Evolutionary conservation across 352 stramenopile species (phyloP), one percentile per base, ranked within the genome.

Genomic region (Globisporangium nodosum): DNA sequence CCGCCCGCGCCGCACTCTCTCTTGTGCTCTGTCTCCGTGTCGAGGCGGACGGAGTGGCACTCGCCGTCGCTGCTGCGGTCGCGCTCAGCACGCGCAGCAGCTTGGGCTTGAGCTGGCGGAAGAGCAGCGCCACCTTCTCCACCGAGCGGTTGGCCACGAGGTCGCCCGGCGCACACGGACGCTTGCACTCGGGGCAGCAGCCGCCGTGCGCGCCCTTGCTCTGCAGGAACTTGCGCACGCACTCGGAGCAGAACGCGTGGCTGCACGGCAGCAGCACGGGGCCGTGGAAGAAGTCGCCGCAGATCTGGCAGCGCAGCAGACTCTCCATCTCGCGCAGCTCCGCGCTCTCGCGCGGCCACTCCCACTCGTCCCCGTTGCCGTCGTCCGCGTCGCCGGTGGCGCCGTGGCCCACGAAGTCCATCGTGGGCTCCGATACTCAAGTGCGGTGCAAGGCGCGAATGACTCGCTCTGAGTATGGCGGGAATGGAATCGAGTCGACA

Each of bases 201-300:
- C 79, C 78, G 39, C 74, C 76, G n/a, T 81, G 68, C 20, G 81
- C 76, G 33, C 77, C 81, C 54, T 80, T 78, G 40, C 68, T 76
- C 65, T 92, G 81, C 58, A 94, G 60, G 60, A 89, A 92, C 52
- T 81, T 81, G 37, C 85, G 81, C 51, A 94, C 78, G 46, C 85
- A 94, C 54, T 90, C 74, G 49, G 82, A 92, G 72, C 85, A 94
- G 61, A 94, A 94, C 42, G 76, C 82, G 61, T 94, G 85, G 24
- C 78, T 87, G 52, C 82, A 92, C 13, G 77, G 77, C 52, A 94
- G 62, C 53, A 92, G 58, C 49, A 94, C 85, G 2, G 85, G 85
- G 0, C 85, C 85, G 58, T 90, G 82, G 68, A 92, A 85, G 51
- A 90, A 92, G 50, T 91, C 82, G 51, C 85, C 85, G 66, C 85